These are phyloP conservation scores for Botryotinia calthae DNA, from an alignment of 2,329 filamentous ascomycete species.

Conservation along the genomic window DNA sequence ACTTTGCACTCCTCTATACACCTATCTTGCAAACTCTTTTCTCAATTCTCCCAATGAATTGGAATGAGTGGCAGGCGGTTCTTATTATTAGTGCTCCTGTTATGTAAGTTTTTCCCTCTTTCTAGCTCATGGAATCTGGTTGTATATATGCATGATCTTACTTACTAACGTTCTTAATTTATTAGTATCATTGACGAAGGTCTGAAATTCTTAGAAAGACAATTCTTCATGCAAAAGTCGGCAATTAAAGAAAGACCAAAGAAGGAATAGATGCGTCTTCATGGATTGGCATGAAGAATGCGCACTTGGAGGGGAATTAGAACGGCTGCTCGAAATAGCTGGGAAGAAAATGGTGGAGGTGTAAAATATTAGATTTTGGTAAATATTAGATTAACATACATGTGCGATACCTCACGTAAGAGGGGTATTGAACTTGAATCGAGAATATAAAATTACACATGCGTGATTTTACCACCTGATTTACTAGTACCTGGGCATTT, in stretches of 20 bases:
- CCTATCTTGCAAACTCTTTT: slow-evolving; percentile 87
- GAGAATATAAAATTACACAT: background rate
- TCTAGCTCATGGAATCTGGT: background rate
- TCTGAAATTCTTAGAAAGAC: slow-evolving; percentile 62
- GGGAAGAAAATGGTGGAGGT: slow-evolving; percentile 4
- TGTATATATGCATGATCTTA: slow-evolving; percentile 4
- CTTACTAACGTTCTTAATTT: slow-evolving; percentile 6
- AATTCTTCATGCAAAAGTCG: slow-evolving; percentile 45
- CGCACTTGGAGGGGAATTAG: background rate
- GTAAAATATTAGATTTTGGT: slow-evolving; percentile 33
- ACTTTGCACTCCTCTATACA: slow-evolving; percentile 90
- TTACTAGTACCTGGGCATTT: background rate
- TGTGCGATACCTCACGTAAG: background rate
- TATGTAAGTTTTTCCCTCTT: slow-evolving; percentile 59
- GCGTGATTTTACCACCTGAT: background rate
- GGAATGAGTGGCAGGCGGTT: slow-evolving; percentile 90
- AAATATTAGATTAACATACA: slow-evolving; percentile 31
- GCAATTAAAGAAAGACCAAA: slow-evolving; percentile 33
- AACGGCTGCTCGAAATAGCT: background rate
- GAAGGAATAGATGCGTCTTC: slow-evolving; percentile 32
- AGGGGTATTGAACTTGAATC: background rate
- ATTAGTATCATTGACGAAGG: slow-evolving; percentile 64
- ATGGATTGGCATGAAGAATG: background rate
- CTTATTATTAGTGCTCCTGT: slow-evolving; percentile 85
- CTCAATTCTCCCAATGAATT: slow-evolving; percentile 83